A percentile compares a stretch with the other conserved stretches of the same genome.
Evolutionary conservation across 306 rosid species (phyloP).

Genomic region (Myrica gale): DNA sequence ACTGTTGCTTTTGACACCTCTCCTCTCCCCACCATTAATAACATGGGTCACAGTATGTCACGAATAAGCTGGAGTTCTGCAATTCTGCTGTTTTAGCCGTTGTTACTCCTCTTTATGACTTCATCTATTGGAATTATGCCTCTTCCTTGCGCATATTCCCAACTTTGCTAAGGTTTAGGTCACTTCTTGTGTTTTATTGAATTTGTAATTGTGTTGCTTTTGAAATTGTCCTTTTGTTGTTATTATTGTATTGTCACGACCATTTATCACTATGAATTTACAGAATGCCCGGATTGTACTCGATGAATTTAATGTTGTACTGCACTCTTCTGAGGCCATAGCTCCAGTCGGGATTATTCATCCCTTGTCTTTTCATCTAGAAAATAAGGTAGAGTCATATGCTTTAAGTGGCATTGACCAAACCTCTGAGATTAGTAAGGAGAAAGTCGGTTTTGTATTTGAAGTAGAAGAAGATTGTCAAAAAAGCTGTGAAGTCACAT

Average conservation of each 20-base stretch:
- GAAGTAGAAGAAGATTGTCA: slow-evolving; percentile 63
- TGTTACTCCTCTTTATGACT: not conserved
- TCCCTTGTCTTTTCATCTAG: slow-evolving; percentile 80
- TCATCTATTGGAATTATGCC: slow-evolving; percentile 1
- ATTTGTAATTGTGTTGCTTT: slow-evolving; percentile 4
- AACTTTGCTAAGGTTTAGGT: not conserved
- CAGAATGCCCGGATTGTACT: slow-evolving; percentile 83
- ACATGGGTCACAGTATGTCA: not conserved
- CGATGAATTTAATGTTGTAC: slow-evolving; percentile 70
- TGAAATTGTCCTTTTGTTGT: slow-evolving; percentile 8
- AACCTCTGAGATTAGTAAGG: slow-evolving; percentile 29
- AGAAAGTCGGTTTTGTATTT: slow-evolving; percentile 48
- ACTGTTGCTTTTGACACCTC: slow-evolving; percentile 13
- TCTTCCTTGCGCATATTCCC: slow-evolving; percentile 7
- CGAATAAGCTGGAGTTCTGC: not conserved
- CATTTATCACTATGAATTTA: slow-evolving; percentile 23
- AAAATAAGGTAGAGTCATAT: slow-evolving; percentile 50
- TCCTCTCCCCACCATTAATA: not conserved
- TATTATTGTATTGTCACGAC: slow-evolving; percentile 22
- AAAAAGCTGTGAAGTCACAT: slow-evolving; percentile 37
- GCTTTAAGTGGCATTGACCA: slow-evolving; percentile 37
- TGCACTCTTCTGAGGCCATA: slow-evolving; percentile 84
- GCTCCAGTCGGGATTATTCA: slow-evolving; percentile 95
- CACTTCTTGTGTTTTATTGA: not conserved
- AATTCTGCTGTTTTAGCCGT: not conserved